Evolutionary conservation across 257 asterid species (phyloP), one percentile per base, ranked within the genome.

Genomic region (Ehretia macrophylla): DNA sequence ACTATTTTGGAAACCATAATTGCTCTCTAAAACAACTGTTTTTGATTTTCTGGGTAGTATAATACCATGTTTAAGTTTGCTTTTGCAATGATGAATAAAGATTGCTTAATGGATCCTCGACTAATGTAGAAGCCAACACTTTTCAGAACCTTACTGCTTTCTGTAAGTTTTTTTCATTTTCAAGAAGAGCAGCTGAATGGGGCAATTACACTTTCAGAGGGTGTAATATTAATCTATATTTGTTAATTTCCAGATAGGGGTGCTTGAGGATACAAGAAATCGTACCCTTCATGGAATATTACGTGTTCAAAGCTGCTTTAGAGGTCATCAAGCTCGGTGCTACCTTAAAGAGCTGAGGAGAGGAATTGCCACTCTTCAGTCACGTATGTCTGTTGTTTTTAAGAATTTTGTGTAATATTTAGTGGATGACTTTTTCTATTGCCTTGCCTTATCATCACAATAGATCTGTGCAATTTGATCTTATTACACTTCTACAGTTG

Each of bases 221-320:
- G 44, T 44, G 50, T 52, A 39, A 52, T 17, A 40, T 57, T 53
- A 42, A 39, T 58, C 32, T 64, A 23, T 22, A 63, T 27, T 16
- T n/a, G 1, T 10, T 17, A 32, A 21, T 20, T 66, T 57, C 59
- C 76, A 93, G 97, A 81, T 93, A 64, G 97, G 97, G 46, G 84
- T 83, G 50, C 99, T 93, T 63, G 99, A 93, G 76, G 99, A 93
- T 74, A 93, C 95, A 62, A 80, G 99, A 77, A 93, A 89, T 68
- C 88, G 81, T 53, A 93, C 97, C 14, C 95, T 93, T 59, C 95
- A 81, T 74, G 99, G 95, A 56, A 80, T 93, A 69, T 76, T 89
- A 68, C 92, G 95, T 39, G 97, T 93, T 51, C 99, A 93, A 80
- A 93, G 95, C 71, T 93, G 90, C 81, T 93, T 93, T 63, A 85